A percentile compares a stretch with the other conserved stretches of the same genome.
Conservation (phyloP, 192 early-diverging fungal species). For the Funneliformis mosseae region DNA sequence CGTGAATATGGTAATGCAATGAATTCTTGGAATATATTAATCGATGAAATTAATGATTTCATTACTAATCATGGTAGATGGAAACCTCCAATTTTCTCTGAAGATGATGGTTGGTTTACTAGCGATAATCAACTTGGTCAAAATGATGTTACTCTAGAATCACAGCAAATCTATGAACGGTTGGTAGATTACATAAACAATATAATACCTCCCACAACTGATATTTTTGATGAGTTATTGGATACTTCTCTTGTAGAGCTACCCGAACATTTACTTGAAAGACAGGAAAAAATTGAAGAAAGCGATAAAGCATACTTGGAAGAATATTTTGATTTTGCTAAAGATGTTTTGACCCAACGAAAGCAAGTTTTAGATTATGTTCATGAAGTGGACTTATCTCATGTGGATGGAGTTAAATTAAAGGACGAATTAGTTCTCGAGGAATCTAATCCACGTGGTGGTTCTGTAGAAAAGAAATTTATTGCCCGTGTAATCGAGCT, state of each 20-base stretch:
- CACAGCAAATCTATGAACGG: constrained; percentile 27
- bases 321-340: constrained; percentile 39
- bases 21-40: constrained; percentile 29
- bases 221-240: constrained; percentile 47
- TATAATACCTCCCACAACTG: constrained; percentile 37
- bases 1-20: constrained; percentile 38
- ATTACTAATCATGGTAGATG: constrained; percentile 29
- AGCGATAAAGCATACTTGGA: constrained; percentile 36
- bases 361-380: constrained; percentile 40
- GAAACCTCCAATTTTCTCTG: constrained; percentile 4
- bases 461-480: constrained; percentile 25
- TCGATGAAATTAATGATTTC: constrained; percentile 34
- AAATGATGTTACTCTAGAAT: constrained; percentile 14
- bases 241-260: constrained; percentile 39
- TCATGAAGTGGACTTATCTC: neutral
- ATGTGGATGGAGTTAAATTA: neutral
- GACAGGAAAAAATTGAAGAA: constrained; percentile 45
- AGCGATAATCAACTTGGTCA: constrained; percentile 1
- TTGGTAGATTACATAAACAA: constrained; percentile 38
- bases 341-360: constrained; percentile 43
- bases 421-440: constrained; percentile 27
- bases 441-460: constrained; percentile 31
- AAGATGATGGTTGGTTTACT: constrained; percentile 28
- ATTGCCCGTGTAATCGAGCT: constrained; percentile 21
- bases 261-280: constrained; percentile 39